These are phyloP conservation scores for Mycena leptocephala DNA, from an alignment of 768 basidiomycete species.

Conservation along the genomic window DNA sequence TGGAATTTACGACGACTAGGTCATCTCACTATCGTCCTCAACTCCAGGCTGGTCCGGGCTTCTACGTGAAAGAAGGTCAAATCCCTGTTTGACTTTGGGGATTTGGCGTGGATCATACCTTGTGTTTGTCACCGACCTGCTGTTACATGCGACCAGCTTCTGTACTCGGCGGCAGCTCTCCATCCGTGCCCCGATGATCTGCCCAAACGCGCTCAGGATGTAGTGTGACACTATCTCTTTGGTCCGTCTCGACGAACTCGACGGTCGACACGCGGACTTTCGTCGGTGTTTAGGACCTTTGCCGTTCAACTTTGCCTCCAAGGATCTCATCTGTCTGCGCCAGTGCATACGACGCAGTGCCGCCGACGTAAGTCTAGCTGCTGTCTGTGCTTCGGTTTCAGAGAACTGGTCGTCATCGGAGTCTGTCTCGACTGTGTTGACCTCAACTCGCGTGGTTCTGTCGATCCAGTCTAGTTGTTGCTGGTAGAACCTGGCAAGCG, in stretches of 20 bases:
- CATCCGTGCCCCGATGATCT: slow-evolving; percentile 82
- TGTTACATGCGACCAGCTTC: slow-evolving; percentile 67
- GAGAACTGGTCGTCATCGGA: slow-evolving; percentile 28
- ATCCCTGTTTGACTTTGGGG: background rate
- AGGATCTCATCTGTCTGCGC: slow-evolving; percentile 33
- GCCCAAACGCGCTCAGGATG: slow-evolving; percentile 77
- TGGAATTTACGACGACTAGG: too few species aligned
- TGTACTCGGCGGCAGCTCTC: slow-evolving; percentile 82
- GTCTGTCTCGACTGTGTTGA: slow-evolving; percentile 13
- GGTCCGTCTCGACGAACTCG: background rate
- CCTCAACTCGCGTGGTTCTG: slow-evolving; percentile 1
- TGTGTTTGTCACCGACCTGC: slow-evolving; percentile 37
- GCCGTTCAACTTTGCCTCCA: slow-evolving; percentile 33
- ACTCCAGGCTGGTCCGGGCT: slow-evolving; percentile 3
- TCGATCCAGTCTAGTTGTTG: slow-evolving; percentile 34
- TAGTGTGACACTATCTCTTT: slow-evolving; percentile 54
- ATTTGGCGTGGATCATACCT: background rate
- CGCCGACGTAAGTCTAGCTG: background rate
- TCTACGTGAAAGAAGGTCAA: background rate
- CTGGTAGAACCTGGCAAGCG: slow-evolving; percentile 32
- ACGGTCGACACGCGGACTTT: background rate
- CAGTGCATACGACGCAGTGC: slow-evolving; percentile 24
- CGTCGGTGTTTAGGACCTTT: slow-evolving; percentile 5
- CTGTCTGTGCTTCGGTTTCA: slow-evolving; percentile 12
- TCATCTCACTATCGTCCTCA: background rate